A percentile compares a stretch with the other conserved stretches of the same genome.
phyloP scores from a whole-genome alignment of 2,329 filamentous ascomycete species.

The Alternaria hordeiaustralica region DNA sequence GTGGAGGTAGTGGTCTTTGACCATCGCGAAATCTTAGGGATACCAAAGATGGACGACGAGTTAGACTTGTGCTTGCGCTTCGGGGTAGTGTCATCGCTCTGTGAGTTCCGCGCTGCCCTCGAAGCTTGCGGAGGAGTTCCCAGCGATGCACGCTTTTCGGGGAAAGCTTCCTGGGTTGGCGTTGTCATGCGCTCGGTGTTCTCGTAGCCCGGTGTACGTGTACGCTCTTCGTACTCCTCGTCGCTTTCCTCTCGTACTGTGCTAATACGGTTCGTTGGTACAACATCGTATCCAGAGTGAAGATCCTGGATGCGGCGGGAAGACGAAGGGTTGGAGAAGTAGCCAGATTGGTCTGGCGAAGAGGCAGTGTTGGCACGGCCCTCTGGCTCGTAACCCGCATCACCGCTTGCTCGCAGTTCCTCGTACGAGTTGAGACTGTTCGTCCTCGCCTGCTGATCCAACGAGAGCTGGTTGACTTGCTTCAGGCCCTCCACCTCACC shows the following conservation, averaged over 20 bases:
- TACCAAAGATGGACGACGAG: conserved; percentile 74
- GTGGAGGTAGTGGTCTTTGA: conserved; percentile 95
- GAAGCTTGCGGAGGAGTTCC: conserved; percentile 62
- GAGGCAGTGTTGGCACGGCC: conserved; percentile 78
- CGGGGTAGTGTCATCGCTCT: conserved; percentile 82
- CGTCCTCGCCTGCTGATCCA: conserved; percentile 43
- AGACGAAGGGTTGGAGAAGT: conserved; percentile 67
- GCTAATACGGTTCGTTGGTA: conserved; percentile 79
- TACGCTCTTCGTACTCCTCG: conserved; percentile 73
- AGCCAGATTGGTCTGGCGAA: conserved; percentile 76
- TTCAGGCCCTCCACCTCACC: conserved; percentile 80
- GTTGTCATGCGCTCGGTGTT: conserved; percentile 68
- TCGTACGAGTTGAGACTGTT: conserved; percentile 72
- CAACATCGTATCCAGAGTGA: conserved; percentile 60
- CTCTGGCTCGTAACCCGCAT: conserved; percentile 81
- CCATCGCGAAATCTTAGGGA: conserved; percentile 93
- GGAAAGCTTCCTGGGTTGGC: conserved; percentile 61
- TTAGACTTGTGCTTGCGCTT: conserved; percentile 86
- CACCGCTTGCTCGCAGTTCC: conserved; percentile 72
- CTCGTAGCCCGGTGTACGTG: conserved; percentile 64
- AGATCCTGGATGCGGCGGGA: conserved; percentile 54
- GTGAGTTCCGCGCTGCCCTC: conserved; percentile 48
- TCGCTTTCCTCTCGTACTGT: conserved; percentile 84
- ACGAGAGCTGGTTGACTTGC: conserved; percentile 45
- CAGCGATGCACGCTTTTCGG: conserved; percentile 43